These are phyloP conservation scores for Carex parvula DNA, from an alignment of 176 grass and related monocot species.

Conservation along the genomic window DNA sequence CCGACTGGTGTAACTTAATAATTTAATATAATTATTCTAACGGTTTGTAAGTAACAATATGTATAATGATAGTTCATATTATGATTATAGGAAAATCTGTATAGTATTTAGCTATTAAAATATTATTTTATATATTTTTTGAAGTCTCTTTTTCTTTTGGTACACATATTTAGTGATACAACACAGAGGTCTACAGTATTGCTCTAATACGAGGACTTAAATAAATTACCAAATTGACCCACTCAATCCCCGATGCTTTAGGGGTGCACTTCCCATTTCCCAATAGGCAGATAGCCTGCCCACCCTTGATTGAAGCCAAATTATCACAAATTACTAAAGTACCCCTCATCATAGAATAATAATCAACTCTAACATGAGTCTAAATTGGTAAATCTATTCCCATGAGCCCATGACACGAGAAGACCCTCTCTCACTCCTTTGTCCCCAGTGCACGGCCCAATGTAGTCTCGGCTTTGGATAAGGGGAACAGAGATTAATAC, in stretches of 20 bases:
- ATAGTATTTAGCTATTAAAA: background rate
- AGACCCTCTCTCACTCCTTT: constrained; percentile 6
- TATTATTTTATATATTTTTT: background rate
- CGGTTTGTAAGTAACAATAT: background rate
- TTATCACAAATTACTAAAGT: background rate
- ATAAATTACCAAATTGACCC: constrained; percentile 13
- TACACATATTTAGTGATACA: constrained; percentile 7
- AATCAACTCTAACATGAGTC: background rate
- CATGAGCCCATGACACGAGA: constrained; percentile 18
- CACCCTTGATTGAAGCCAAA: background rate
- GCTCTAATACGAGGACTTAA: background rate
- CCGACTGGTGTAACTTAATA: background rate
- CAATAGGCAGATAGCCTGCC: constrained; percentile 6
- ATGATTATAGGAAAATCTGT: background rate
- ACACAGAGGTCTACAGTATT: background rate
- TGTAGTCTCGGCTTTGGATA: constrained; percentile 21
- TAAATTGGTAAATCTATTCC: background rate
- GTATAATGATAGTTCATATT: background rate
- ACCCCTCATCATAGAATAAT: background rate
- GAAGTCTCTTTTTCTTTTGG: background rate
- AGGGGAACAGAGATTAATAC: constrained; percentile 18
- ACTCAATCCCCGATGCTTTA: constrained; percentile 16
- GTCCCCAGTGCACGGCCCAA: constrained; percentile 22
- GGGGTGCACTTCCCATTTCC: constrained; percentile 10
- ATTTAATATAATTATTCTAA: background rate